phyloP scores from a whole-genome alignment of 345 rosid genomes.

The Syzygium grande region DNA sequence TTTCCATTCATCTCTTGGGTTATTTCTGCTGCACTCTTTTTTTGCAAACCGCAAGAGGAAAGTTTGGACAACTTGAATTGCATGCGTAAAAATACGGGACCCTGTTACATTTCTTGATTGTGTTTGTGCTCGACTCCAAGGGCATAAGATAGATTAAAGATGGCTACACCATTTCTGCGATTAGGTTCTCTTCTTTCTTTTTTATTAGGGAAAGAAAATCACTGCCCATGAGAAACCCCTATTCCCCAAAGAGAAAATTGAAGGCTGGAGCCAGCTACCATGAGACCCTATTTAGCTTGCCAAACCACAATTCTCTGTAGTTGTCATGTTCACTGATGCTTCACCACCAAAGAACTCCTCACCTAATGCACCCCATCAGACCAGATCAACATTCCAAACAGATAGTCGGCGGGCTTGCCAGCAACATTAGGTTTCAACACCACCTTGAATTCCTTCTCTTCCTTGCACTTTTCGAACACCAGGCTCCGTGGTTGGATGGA shows the following conservation, averaged over 20 bases:
- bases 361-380: constrained; percentile 38
- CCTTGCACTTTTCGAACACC: constrained; percentile 20
- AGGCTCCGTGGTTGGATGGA: constrained; percentile 19
- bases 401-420: neutral
- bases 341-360: constrained; percentile 24
- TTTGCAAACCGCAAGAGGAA: neutral
- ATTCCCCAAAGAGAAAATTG: neutral
- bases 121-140: neutral
- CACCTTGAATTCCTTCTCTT: constrained; percentile 33
- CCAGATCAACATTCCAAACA: constrained; percentile 40
- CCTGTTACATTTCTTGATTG: neutral
- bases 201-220: neutral
- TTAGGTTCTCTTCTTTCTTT: neutral
- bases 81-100: too few relatives aligned
- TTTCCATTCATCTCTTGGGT: neutral
- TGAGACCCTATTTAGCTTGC: neutral
- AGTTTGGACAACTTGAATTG: neutral
- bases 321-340: neutral
- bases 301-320: neutral
- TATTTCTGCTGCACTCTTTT: neutral
- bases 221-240: neutral
- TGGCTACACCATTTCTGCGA: neutral
- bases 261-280: neutral
- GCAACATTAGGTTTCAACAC: neutral
- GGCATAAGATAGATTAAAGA: neutral